Evolutionary conservation across 2,329 filamentous ascomycete genomes (phyloP), one percentile per base, ranked within the genome.

Genomic region (Arthrobotrys pseudoclavata): DNA sequence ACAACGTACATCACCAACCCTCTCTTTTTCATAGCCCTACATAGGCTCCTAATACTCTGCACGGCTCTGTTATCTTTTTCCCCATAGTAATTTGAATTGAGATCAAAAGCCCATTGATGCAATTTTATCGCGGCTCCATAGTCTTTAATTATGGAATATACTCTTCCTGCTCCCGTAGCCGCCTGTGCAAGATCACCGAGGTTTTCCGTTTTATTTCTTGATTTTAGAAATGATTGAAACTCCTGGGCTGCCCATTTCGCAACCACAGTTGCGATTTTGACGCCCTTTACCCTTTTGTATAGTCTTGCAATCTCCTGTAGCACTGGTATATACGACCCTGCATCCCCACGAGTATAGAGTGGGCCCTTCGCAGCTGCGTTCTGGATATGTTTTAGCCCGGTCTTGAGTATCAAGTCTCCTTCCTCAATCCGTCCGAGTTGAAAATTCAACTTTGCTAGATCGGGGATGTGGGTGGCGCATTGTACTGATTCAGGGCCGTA

Each of bases 1-100:
- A 50, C 55, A 1, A 31, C 29, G 26, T 76, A 64, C 24, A 76
- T 47, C 3, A 31, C 15, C 47, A 76, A 29, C 13, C 70, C 70
- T 20, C 70, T 50, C 6, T 50, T 31, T 3, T 1, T 13, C 37
- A 69, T 66, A 15, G 40, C 1, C 9, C 40, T 34, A 42, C 63
- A 75, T 10, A 68, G 1, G 4, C n/a, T 40, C 15, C 13, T 12
- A 18, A 68, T 61, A 12, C n/a, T 37, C 4, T 69, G 6, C 18
- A 69, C 4, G 5, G 55, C 3, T 13, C 67, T 42, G 2, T 24
- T 20, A n/a, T 62, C 42, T 1, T 15, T n/a, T 29, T 61, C 53
- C 1, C 53, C 67, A 24, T 61, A 69, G n/a, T 34, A 47, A 20
- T 0, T 12, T n/a, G 68, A 50, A n/a, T 45, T 31, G 0, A 50